Evolutionary conservation across 23 red algal genomes (phyloP), one percentile per base, ranked within the genome.

Genomic region (Gracilaria caudata): DNA sequence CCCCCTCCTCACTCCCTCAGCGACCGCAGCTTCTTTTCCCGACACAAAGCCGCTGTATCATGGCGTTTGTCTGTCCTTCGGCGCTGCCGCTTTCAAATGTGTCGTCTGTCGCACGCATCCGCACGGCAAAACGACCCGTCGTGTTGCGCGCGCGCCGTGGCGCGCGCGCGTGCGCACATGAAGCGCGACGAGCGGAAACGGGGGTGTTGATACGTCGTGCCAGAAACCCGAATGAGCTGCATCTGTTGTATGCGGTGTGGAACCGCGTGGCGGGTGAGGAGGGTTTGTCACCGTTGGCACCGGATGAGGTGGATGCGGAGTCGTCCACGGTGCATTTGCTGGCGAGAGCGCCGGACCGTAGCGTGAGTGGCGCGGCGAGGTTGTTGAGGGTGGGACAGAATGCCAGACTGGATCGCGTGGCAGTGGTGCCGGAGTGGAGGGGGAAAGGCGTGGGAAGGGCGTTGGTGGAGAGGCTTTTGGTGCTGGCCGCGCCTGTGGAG

Each of bases 391-490:
- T 65, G 24, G 68, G 57, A 17, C 64, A 68, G 65, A 93, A 93
- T 29, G 90, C 81, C n/a, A 56, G 71, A 5, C 51, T 93, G 24
- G 66, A 73, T 40, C 79, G 90, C 32, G 74, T 83, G 13, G 38
- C 68, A 9, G 90, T 93, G 45, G 26, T 84, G 64, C 66, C 64
- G 19, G 41, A 78, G 25, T 77, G 64, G 26, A 66, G 90, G 5
- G 78, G 86, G 12, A 30, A 24, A 0, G 93, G 93, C 63, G 87
- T 95, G 54, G 93, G 93, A 0, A 29, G 93, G 20, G 54, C 41
- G 14, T 24, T 95, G 2, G 74, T 95, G 21, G 58, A 89, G 24
- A 16, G 63, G 12, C 51, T 89, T 14, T 54, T 95, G 58, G 36
- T 40, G 32, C 45, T 90, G 39, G 88, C 84, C 14, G 44, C 63